Evolutionary conservation across 768 basidiomycete genomes (phyloP).

Genomic region (Lentinula sp.): DNA sequence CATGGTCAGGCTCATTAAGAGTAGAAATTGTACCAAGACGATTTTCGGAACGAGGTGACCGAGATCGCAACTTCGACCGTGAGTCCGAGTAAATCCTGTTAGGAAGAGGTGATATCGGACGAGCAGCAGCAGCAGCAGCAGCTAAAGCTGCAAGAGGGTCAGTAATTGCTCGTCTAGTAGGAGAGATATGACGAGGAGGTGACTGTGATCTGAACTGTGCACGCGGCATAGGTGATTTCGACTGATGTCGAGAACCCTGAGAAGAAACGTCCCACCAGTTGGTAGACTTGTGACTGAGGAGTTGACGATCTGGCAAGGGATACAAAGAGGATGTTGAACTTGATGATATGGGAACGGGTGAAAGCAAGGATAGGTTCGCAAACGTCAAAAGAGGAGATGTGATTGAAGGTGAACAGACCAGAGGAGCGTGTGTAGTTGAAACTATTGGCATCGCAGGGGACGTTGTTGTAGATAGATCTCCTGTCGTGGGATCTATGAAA

Average conservation of each 20-base stretch:
- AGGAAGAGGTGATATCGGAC: conserved; percentile 1
- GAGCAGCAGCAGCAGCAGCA: conserved; percentile 2
- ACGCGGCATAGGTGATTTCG: not conserved
- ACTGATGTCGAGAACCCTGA: not conserved
- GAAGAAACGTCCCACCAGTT: not conserved
- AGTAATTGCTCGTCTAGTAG: not conserved
- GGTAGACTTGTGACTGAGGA: too few species aligned
- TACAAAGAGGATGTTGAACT: not conserved
- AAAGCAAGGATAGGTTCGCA: not conserved
- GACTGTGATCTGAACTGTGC: not conserved
- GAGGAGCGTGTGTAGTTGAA: not conserved
- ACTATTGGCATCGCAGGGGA: not conserved
- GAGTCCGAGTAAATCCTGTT: not conserved
- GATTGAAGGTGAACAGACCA: not conserved
- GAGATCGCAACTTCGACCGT: not conserved
- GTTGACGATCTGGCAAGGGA: not conserved
- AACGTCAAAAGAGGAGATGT: not conserved
- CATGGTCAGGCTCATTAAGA: not conserved
- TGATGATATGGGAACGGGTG: not conserved
- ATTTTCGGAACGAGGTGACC: not conserved
- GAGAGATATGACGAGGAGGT: not conserved
- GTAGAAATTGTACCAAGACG: not conserved
- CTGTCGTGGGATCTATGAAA: not conserved
- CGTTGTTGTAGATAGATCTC: not conserved
- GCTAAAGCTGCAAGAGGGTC: conserved; percentile 1